Conservation (phyloP, 495 filamentous ascomycete genomes). For the Xylaria curta region DNA sequence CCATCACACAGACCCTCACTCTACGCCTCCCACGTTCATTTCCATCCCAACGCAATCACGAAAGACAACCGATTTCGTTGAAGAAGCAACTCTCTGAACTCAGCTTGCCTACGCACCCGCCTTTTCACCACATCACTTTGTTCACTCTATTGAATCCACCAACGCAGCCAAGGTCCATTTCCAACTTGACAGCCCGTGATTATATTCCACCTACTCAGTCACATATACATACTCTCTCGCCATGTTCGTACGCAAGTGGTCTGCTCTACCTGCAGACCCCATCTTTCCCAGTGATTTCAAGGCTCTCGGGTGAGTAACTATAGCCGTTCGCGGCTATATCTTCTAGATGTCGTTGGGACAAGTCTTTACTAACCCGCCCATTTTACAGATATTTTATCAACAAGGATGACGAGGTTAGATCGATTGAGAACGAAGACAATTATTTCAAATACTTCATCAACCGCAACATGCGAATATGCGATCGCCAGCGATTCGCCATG, state of each 20-base stretch:
- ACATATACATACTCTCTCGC: not conserved
- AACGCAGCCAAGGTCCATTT: not conserved
- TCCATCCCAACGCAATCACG: not conserved
- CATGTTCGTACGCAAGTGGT: conserved; percentile 73
- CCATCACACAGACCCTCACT: not conserved
- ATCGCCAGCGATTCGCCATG: conserved; percentile 70
- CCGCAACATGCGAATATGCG: conserved; percentile 74
- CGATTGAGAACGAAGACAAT: conserved; percentile 65
- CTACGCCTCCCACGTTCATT: not conserved
- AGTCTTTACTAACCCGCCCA: conserved; percentile 19
- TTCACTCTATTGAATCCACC: not conserved
- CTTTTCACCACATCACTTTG: not conserved
- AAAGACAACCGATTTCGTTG: not conserved
- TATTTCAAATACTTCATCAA: conserved; percentile 76
- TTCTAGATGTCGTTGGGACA: conserved; percentile 20
- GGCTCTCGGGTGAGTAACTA: conserved; percentile 69
- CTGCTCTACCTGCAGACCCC: conserved; percentile 73
- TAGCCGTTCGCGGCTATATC: not conserved
- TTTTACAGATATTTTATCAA: conserved; percentile 71
- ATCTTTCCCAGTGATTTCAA: conserved; percentile 66
- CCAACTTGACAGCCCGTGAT: not conserved
- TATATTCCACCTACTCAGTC: not conserved
- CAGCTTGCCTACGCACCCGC: not conserved
- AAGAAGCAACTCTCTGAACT: not conserved
- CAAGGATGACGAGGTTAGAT: conserved; percentile 72